phyloP scores from a whole-genome alignment of 257 asterid genomes.

The Solanum appendiculatum region DNA sequence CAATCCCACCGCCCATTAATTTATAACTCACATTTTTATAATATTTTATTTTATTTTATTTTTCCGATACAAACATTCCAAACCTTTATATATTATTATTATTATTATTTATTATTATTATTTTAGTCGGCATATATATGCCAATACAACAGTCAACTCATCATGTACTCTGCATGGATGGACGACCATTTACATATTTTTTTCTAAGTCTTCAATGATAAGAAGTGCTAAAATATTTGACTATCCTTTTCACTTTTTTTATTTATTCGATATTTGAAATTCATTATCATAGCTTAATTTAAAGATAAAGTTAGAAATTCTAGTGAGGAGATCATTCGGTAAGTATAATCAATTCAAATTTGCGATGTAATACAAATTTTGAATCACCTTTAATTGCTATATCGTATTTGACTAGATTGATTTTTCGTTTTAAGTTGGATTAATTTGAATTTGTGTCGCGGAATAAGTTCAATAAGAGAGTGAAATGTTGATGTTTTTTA shows the following conservation, averaged over 20 bases:
- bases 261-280: neutral
- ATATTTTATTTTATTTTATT: neutral
- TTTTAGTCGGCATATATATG: neutral
- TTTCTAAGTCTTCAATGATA: neutral
- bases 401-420: neutral
- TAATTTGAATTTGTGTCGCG: neutral
- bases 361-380: neutral
- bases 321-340: accelerated
- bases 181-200: neutral
- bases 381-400: neutral
- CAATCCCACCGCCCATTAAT: neutral
- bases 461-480: too few relatives aligned
- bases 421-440: too few relatives aligned
- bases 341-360: neutral
- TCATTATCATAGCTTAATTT: neutral
- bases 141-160: neutral
- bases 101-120: too few relatives aligned
- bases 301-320: neutral
- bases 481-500: neutral
- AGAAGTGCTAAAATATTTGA: neutral
- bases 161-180: neutral
- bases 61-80: neutral
- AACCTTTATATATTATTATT: neutral
- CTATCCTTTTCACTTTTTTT: neutral
- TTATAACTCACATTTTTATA: neutral